These are phyloP conservation scores for Backusella circina DNA, from an alignment of 192 early-diverging fungal genomes.

Conservation along the genomic window DNA sequence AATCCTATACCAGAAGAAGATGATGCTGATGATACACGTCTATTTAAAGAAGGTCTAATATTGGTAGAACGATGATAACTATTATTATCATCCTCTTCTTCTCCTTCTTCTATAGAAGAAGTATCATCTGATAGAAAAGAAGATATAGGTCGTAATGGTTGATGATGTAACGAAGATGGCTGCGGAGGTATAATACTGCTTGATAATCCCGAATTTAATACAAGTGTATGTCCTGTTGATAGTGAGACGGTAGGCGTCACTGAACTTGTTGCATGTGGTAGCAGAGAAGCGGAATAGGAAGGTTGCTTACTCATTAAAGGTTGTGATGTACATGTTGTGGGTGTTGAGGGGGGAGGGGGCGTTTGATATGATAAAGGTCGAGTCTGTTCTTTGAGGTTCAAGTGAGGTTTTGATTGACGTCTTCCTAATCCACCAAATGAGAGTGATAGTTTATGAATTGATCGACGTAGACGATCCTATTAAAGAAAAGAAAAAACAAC, in stretches of 20 bases:
- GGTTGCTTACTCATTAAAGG: conserved; percentile 1
- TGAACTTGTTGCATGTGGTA: conserved; percentile 6
- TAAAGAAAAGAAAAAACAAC: background rate
- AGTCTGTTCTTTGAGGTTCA: background rate
- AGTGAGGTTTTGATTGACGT: background rate
- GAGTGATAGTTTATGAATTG: conserved; percentile 19
- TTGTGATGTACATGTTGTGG: background rate
- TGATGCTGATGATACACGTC: conserved; percentile 5
- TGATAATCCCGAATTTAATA: conserved; percentile 1
- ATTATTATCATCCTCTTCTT: background rate
- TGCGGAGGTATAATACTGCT: conserved; percentile 7
- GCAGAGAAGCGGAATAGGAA: background rate
- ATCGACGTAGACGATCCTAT: conserved; percentile 22
- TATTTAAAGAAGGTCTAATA: background rate
- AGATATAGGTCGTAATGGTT: background rate
- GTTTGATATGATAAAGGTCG: background rate
- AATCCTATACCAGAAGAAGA: conserved; percentile 13
- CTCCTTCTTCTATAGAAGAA: background rate
- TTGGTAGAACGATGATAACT: background rate
- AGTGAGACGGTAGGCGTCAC: conserved; percentile 5
- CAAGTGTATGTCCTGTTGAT: conserved; percentile 3
- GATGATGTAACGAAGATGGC: background rate
- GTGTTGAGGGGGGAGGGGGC: background rate
- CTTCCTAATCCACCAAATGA: conserved; percentile 14
- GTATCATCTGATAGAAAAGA: conserved; percentile 10